phyloP scores from a whole-genome alignment of 495 filamentous ascomycete species.

The Penicillium chermesinum region DNA sequence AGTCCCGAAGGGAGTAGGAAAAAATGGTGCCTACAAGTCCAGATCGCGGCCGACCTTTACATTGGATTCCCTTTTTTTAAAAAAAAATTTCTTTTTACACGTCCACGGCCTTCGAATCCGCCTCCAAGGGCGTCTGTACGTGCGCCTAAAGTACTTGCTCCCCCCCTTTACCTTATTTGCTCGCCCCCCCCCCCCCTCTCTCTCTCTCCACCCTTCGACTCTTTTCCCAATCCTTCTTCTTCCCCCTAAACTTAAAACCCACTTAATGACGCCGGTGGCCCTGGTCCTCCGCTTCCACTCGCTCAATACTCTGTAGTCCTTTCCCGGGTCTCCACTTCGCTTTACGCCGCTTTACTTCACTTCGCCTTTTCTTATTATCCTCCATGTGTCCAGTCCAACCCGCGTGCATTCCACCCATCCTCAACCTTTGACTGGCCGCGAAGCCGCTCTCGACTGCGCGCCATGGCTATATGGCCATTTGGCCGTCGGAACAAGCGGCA shows the following conservation, averaged over 20 bases:
- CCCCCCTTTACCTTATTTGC: too few relatives aligned
- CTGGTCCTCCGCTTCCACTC: slow-evolving; percentile 2
- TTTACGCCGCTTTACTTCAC: too few relatives aligned
- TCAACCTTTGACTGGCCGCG: slow-evolving; percentile 46
- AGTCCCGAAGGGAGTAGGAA: slow-evolving; percentile 2
- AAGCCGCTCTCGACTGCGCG: slow-evolving; percentile 21
- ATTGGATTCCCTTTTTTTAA: slow-evolving; percentile 6
- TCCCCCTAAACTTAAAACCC: slow-evolving; percentile 12
- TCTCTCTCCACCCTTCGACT: slow-evolving; percentile 9
- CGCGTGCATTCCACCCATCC: slow-evolving; percentile 15
- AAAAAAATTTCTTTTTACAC: slow-evolving; percentile 11
- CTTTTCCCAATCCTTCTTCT: slow-evolving; percentile 5
- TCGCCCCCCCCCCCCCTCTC: slow-evolving; percentile 6
- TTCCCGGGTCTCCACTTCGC: background rate
- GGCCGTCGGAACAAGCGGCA: slow-evolving; percentile 57
- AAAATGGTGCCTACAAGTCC: background rate
- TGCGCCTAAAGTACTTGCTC: too few relatives aligned
- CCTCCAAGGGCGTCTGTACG: too few relatives aligned
- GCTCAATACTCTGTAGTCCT: background rate
- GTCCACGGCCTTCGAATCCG: too few relatives aligned
- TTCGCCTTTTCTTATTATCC: slow-evolving; percentile 7
- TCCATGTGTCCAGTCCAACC: slow-evolving; percentile 36
- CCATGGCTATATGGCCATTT: slow-evolving; percentile 77
- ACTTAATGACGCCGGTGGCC: slow-evolving; percentile 20
- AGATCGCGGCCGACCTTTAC: slow-evolving; percentile 1